phyloP scores from a whole-genome alignment of 2,329 filamentous ascomycete species.

The Xylaria sp. region DNA sequence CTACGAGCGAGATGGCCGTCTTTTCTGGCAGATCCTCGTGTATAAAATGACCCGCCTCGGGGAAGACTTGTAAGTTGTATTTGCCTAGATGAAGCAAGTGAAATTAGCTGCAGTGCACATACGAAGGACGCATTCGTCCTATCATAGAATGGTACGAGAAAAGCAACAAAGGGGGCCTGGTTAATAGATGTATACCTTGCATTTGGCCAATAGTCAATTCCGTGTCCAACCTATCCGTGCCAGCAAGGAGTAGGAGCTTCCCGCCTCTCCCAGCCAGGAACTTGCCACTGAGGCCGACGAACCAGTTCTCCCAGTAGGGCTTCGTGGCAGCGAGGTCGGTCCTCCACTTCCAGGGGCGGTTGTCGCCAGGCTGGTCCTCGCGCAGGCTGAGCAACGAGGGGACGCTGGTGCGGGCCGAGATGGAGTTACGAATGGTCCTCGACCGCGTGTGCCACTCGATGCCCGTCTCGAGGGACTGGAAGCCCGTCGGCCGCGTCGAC shows the following conservation, averaged over 20 bases:
- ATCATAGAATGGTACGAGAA: conserved; percentile 19
- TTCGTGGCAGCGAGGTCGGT: conserved; percentile 87
- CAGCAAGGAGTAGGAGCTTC: conserved; percentile 48
- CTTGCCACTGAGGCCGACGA: conserved; percentile 85
- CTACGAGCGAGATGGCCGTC: conserved; percentile 83
- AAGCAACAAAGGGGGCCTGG: conserved; percentile 1
- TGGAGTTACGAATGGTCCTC: conserved; percentile 83
- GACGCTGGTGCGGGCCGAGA: conserved; percentile 87
- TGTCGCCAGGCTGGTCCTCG: conserved; percentile 38
- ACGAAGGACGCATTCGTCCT: background rate
- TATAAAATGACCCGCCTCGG: conserved; percentile 94
- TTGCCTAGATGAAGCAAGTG: conserved; percentile 67
- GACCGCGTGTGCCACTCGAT: conserved; percentile 96
- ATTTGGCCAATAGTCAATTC: conserved; percentile 51
- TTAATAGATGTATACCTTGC: conserved; percentile 45
- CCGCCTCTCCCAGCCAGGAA: conserved; percentile 81
- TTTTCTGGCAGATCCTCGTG: conserved; percentile 95
- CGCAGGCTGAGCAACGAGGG: conserved; percentile 73
- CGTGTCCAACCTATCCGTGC: conserved; percentile 50
- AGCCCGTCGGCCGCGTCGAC: conserved; percentile 79
- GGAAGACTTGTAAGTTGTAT: conserved; percentile 94
- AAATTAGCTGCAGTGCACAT: background rate
- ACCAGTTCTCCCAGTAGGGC: conserved; percentile 95
- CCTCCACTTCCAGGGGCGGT: conserved; percentile 79
- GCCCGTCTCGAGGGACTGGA: conserved; percentile 78